Percentiles rank a stretch among this genome's conserved stretches.
These are phyloP conservation scores for Plasmodium chabaudi DNA, from an alignment of 169 alveolate species.

Conservation along the genomic window DNA sequence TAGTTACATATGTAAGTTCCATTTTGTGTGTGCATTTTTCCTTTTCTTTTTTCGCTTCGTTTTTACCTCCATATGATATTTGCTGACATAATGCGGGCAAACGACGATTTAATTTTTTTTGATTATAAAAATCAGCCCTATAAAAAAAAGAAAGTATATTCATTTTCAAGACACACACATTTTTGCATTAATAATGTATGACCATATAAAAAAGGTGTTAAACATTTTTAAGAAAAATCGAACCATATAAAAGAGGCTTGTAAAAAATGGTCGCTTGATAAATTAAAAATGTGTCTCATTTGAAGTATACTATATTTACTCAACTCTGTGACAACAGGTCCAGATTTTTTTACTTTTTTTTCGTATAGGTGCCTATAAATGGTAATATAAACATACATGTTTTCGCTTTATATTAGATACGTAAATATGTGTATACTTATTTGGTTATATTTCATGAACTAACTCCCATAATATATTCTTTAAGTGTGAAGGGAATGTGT, in stretches of 20 bases:
- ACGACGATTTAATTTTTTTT: conserved; percentile 74
- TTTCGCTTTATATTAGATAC: background rate
- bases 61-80: conserved; percentile 75
- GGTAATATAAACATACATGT: background rate
- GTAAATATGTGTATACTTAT: background rate
- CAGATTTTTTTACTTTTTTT: conserved; percentile 53
- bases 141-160: background rate
- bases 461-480: conserved; percentile 74
- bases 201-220: background rate
- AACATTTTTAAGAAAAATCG: conserved; percentile 1
- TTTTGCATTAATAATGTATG: background rate
- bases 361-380: conserved; percentile 56
- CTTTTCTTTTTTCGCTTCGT: background rate
- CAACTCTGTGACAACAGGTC: conserved; percentile 55
- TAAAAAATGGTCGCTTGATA: conserved; percentile 68
- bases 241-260: conserved; percentile 71
- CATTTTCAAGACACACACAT: background rate
- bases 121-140: conserved; percentile 76
- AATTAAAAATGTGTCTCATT: conserved; percentile 71
- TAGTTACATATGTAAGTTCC: background rate
- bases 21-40: conserved; percentile 1
- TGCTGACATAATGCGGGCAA: conserved; percentile 69
- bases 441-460: conserved; percentile 4
- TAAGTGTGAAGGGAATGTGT: conserved; percentile 48
- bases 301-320: conserved; percentile 71